A percentile compares a stretch with the other conserved stretches of the same genome.
Evolutionary conservation across 2,329 filamentous ascomycete genomes (phyloP).

Genomic region (Lasiodiplodia sp.): DNA sequence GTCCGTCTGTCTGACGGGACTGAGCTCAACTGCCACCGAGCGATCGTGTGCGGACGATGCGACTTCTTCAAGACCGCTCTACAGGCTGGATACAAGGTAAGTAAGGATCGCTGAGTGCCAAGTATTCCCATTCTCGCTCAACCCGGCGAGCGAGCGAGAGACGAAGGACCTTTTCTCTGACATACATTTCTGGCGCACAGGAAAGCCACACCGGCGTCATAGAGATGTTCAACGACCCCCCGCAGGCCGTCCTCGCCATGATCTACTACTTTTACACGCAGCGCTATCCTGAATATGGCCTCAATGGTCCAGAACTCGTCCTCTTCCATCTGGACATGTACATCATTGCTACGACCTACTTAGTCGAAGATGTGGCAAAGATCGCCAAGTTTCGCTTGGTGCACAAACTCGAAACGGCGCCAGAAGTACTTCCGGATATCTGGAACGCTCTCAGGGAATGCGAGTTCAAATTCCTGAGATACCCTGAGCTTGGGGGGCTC

Average conservation of each 20-base stretch:
- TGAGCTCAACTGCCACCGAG: not conserved
- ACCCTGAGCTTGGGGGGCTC: too few relatives aligned
- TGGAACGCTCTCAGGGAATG: too few relatives aligned
- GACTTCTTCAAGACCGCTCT: not conserved
- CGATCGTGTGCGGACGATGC: not conserved
- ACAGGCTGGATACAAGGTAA: not conserved
- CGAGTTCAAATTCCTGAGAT: too few relatives aligned
- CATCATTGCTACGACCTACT: not conserved
- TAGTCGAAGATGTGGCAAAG: not conserved
- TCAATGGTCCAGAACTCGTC: not conserved
- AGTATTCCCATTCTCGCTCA: too few relatives aligned
- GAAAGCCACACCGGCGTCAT: not conserved
- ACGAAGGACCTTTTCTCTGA: too few relatives aligned
- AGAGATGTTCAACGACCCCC: not conserved
- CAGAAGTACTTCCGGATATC: too few relatives aligned
- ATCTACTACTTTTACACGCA: not conserved
- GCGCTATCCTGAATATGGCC: not conserved
- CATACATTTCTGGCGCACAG: not conserved
- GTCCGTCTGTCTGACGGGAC: not conserved
- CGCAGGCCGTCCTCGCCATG: not conserved
- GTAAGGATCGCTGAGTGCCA: fast-evolving
- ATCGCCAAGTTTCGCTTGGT: too few relatives aligned
- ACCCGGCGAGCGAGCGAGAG: too few relatives aligned
- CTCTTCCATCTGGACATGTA: not conserved
- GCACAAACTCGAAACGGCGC: too few relatives aligned